phyloP scores from a whole-genome alignment of 352 stramenopile genomes.

The Globisporangium barbulae region DNA sequence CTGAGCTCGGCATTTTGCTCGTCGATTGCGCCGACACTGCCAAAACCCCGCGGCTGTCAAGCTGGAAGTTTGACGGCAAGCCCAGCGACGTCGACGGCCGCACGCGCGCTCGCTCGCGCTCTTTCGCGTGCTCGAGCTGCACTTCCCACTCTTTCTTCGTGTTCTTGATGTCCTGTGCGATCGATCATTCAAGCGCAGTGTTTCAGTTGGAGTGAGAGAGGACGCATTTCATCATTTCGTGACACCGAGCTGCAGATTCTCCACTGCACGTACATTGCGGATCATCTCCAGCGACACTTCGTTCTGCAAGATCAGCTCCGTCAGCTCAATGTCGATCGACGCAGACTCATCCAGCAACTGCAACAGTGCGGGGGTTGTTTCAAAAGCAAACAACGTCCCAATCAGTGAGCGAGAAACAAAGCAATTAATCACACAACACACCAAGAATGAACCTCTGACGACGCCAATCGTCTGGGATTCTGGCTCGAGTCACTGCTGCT shows the following conservation, averaged over 20 bases:
- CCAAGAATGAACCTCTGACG: slow-evolving; percentile 10
- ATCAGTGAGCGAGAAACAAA: neutral
- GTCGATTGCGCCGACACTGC: neutral
- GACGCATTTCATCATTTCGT: no score
- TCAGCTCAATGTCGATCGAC: slow-evolving; percentile 72
- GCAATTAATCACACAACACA: neutral
- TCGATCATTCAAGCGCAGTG: neutral
- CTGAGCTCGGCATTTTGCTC: slow-evolving; percentile 10
- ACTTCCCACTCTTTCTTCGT: slow-evolving; percentile 77
- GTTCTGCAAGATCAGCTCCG: slow-evolving; percentile 82
- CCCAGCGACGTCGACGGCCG: slow-evolving; percentile 60
- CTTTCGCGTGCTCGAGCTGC: slow-evolving; percentile 50
- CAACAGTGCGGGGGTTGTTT: no score
- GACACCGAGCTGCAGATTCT: neutral
- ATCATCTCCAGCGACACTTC: slow-evolving; percentile 83
- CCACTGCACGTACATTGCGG: slow-evolving; percentile 44
- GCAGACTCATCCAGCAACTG: slow-evolving; percentile 75
- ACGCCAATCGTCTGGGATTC: slow-evolving; percentile 12
- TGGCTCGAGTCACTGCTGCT: neutral
- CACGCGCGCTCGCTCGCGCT: slow-evolving; percentile 29
- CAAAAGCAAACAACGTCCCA: no score
- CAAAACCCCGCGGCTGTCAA: slow-evolving; percentile 4
- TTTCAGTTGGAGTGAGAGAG: neutral
- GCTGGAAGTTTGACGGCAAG: slow-evolving; percentile 18
- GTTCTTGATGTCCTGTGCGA: slow-evolving; percentile 68